Evolutionary conservation across 169 alveolate species (phyloP).

Genomic region (Blepharisma undulans): DNA sequence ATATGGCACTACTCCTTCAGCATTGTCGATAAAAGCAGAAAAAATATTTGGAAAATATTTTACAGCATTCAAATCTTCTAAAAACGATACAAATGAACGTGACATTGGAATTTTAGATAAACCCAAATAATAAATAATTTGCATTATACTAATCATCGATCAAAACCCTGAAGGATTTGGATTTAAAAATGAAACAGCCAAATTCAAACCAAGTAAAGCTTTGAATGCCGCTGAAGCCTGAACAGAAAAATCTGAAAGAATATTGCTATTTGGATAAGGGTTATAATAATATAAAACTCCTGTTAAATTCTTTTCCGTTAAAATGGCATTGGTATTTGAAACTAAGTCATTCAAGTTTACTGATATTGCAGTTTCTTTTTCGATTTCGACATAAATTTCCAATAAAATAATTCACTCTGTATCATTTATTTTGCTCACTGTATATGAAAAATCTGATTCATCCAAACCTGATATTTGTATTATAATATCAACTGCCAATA

Average conservation of each 20-base stretch:
- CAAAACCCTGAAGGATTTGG: background rate
- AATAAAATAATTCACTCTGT: background rate
- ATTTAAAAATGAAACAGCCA: background rate
- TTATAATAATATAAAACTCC: too few relatives aligned
- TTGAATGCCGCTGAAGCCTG: background rate
- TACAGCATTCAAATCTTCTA: background rate
- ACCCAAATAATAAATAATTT: background rate
- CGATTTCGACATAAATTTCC: too few relatives aligned
- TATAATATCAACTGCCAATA: background rate
- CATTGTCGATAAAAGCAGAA: background rate
- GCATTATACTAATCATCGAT: background rate
- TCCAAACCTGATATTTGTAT: background rate
- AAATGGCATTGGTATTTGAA: too few relatives aligned
- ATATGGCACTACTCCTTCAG: background rate
- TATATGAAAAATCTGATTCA: background rate
- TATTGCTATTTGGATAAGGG: too few relatives aligned
- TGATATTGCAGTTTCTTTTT: background rate
- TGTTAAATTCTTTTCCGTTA: too few relatives aligned
- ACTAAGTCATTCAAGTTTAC: background rate
- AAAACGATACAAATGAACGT: background rate
- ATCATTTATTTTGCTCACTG: background rate
- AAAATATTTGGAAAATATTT: background rate
- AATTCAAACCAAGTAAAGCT: background rate
- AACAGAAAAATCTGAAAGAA: background rate
- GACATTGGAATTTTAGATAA: background rate